Evolutionary conservation across 306 rosid species (phyloP).

Genomic region (Herpetospermum pedunculosum): DNA sequence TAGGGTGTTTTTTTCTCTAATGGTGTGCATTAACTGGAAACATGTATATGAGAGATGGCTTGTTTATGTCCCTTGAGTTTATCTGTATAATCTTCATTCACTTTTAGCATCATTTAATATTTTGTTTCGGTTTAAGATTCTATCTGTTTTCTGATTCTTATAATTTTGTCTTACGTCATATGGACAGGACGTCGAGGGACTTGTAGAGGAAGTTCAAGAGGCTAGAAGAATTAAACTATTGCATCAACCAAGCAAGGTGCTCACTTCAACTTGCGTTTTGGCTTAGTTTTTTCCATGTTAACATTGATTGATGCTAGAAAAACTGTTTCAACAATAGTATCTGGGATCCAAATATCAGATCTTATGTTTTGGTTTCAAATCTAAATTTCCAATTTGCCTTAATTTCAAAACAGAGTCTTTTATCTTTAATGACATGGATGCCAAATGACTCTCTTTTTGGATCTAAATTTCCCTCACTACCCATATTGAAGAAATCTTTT

Average conservation of each 20-base stretch:
- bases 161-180: constrained; percentile 7
- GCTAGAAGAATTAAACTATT: constrained; percentile 75
- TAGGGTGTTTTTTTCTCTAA: background rate
- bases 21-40: background rate
- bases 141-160: background rate
- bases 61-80: background rate
- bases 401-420: background rate
- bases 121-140: background rate
- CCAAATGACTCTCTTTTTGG: background rate
- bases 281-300: background rate
- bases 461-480: background rate
- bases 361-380: background rate
- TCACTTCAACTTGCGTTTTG: background rate
- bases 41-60: background rate
- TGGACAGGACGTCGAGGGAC: constrained; percentile 65
- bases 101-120: background rate
- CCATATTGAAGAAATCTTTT: background rate
- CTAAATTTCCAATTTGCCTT: background rate
- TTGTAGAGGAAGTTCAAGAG: constrained; percentile 88
- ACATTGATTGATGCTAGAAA: background rate
- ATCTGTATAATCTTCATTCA: background rate
- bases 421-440: background rate
- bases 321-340: background rate
- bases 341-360: background rate
- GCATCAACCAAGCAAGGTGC: constrained; percentile 94